Conservation (phyloP, 2,329 filamentous ascomycete genomes). For the Hirsutella rhossiliensis region DNA sequence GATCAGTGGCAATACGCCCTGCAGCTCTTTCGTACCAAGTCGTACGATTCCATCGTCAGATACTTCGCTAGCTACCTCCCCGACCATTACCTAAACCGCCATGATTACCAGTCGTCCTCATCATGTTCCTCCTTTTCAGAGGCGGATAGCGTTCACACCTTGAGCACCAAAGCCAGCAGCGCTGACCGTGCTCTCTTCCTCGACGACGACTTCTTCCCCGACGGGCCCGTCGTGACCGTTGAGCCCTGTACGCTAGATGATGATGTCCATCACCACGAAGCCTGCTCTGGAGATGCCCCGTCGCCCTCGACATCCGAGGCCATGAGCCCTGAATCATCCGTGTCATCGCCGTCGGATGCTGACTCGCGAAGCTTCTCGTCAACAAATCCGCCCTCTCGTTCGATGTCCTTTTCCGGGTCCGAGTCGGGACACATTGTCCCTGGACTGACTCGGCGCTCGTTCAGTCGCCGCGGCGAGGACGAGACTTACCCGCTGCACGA, state of each 20-base stretch:
- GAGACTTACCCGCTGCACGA: slow-evolving; percentile 34
- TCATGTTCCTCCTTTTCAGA: slow-evolving; percentile 26
- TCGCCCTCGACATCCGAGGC: slow-evolving; percentile 37
- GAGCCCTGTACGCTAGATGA: slow-evolving; percentile 25
- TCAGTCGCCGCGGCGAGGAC: slow-evolving; percentile 27
- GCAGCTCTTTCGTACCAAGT: slow-evolving; percentile 46
- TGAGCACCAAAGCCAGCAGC: slow-evolving; percentile 26
- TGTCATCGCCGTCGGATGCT: slow-evolving; percentile 22
- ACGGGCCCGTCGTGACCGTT: slow-evolving; percentile 28
- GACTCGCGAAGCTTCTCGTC: slow-evolving; percentile 16
- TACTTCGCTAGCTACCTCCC: slow-evolving; percentile 49
- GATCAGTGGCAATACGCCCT: slow-evolving; percentile 46
- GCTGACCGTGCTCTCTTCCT: slow-evolving; percentile 28
- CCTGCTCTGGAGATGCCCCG: slow-evolving; percentile 12
- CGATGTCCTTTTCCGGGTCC: slow-evolving; percentile 39
- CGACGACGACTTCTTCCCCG: slow-evolving; percentile 22
- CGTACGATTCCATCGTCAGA: slow-evolving; percentile 46
- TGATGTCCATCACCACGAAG: slow-evolving; percentile 6
- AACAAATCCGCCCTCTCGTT: slow-evolving; percentile 31
- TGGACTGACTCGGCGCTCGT: slow-evolving; percentile 14
- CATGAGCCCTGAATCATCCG: slow-evolving; percentile 31
- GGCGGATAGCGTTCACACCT: slow-evolving; percentile 22
- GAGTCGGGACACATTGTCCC: slow-evolving; percentile 29
- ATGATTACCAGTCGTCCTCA: slow-evolving; percentile 20
- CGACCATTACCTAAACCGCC: slow-evolving; percentile 31